A percentile compares a stretch with the other conserved stretches of the same genome.
phyloP scores from a whole-genome alignment of 192 early-diverging fungal species.

The Lobulomyces angularis region DNA sequence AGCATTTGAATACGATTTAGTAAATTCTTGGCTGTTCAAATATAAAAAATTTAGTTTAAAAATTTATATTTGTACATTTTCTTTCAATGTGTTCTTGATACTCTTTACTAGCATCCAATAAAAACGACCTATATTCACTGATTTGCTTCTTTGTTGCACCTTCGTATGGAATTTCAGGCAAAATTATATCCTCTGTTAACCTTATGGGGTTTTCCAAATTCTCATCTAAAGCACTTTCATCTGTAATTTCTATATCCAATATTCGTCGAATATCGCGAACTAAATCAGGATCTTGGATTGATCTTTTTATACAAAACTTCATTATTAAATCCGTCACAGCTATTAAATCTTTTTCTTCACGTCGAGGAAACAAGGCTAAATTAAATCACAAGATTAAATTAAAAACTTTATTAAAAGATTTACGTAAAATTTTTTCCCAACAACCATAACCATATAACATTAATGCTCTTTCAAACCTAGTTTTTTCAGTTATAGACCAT shows the following conservation, averaged over 20 bases:
- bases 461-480: conserved; percentile 32
- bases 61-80: conserved; percentile 31
- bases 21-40: conserved; percentile 41
- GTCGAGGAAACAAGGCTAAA: conserved; percentile 33
- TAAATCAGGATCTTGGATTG: conserved; percentile 3
- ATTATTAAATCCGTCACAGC: conserved; percentile 41
- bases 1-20: conserved; percentile 63
- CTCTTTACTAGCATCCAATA: conserved; percentile 57
- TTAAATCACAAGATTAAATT: conserved; percentile 3
- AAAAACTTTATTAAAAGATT: conserved; percentile 4
- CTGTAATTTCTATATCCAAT: conserved; percentile 13
- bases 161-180: conserved; percentile 45
- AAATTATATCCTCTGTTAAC: no score
- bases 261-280: conserved; percentile 7
- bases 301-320: conserved; percentile 11
- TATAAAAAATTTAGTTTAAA: conserved; percentile 2
- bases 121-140: conserved; percentile 52
- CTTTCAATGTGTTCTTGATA: conserved; percentile 61
- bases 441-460: conserved; percentile 37
- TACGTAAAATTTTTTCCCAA: conserved; percentile 49
- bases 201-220: no score
- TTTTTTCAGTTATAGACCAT: conserved; percentile 40
- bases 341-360: conserved; percentile 42
- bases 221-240: conserved; percentile 29
- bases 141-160: conserved; percentile 54